Base-by-base conservation (phyloP, 805 yeast species). In the Wickerhamiella galacta region DNA sequence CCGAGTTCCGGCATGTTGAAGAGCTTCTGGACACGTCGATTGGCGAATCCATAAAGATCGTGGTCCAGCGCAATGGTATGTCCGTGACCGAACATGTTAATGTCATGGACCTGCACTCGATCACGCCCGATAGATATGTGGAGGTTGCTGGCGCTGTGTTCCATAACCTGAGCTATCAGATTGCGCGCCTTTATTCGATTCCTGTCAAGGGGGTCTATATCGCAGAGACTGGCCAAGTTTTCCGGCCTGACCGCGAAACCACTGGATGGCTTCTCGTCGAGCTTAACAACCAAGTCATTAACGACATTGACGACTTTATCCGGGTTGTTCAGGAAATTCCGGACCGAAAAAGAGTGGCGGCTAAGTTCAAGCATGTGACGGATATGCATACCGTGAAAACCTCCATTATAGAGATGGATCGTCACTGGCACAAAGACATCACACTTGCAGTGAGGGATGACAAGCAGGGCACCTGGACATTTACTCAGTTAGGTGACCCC, bases 61-160 rank as follows among this genome's bases (percentile, higher is more conserved):
- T 64, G 1, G 52, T 85, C 16, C 82, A 78, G 56, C 66, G 95
- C 51, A 80, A 85, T 29, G 92, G 93, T 5, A 56, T 64, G 38
- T 67, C 68, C 33, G 52, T 72, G 9, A 52, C 45, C 4, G 64
- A 70, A 20, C 51, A 40, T 4, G 68, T 80, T 34, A 52, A 46
- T 14, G 76, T 85, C 27, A 82, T 76, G 24, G 78, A 85, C 47
- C 60, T 85, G 38, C 93, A 83, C 51, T 60, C 64, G 5, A 79
- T 83, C 21, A 77, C 95, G 0, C 95, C 95, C 20, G 69, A 67
- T 47, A 63, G 83, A 41, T 82, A 70, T 51, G 72, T 85, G 4
- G 76, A 75, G 34, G 87, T 79, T 6, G 75, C 78, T 31, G 95
- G 95, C 35, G 93, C 92, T 1, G 68, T 81, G 0, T 81, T 83